Percentiles rank a stretch among this genome's conserved stretches.
phyloP scores from a whole-genome alignment of 345 rosid species.

The Salix koriyanagi region DNA sequence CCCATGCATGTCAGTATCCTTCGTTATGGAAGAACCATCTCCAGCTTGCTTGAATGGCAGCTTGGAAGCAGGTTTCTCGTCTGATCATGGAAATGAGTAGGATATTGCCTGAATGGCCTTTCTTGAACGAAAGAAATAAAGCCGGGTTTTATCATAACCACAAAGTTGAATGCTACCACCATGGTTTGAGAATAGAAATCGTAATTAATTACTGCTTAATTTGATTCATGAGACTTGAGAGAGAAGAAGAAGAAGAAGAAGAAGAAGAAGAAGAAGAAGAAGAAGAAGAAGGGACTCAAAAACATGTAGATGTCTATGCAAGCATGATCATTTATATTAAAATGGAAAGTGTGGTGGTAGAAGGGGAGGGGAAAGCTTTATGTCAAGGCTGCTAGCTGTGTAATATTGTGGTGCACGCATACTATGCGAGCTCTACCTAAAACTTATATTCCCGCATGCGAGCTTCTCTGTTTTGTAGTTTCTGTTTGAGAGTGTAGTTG shows the following conservation, averaged over 20 bases:
- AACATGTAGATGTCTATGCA: not conserved
- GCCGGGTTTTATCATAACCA: not conserved
- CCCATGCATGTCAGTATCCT: not conserved
- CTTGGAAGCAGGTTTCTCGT: not conserved
- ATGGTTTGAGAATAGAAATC: not conserved
- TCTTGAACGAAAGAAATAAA: not conserved
- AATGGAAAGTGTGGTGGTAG: not conserved
- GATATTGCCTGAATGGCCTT: not conserved
- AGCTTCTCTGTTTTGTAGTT: not conserved
- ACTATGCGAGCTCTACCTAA: not conserved
- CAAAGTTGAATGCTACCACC: conserved; percentile 4
- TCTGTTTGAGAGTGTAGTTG: too few relatives aligned
- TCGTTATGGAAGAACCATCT: not conserved
- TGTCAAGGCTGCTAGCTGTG: not conserved
- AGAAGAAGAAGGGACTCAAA: not conserved
- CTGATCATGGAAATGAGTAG: conserved; percentile 7
- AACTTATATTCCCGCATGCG: conserved; percentile 43
- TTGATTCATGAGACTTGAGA: not conserved
- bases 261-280: not conserved
- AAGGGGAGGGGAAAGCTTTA: not conserved
- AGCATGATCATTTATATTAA: not conserved
- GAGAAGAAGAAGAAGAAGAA: not conserved
- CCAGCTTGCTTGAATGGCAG: not conserved
- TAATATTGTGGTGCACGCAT: conserved; percentile 1
- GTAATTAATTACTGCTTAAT: not conserved